Evolutionary conservation across 192 early-diverging fungal species (phyloP), one percentile per base, ranked within the genome.

Genomic region (Coemansia sp.): DNA sequence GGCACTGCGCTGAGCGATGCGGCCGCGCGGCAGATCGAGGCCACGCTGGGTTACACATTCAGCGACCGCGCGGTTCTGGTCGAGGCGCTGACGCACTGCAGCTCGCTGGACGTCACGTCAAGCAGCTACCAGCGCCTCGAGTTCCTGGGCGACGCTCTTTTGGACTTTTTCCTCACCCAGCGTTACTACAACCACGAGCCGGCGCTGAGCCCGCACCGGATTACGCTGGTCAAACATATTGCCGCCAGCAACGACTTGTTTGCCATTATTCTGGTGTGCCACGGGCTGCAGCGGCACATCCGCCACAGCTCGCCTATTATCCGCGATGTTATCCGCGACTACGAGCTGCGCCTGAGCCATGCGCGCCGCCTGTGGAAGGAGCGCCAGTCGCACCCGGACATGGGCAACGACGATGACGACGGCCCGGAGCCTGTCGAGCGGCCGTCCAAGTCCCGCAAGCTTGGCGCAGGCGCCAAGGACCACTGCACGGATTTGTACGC

Each of bases 51-150:
- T 3, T 89, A 93, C 56, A 67, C 47, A 23, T 94, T 94, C 78
- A 79, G 84, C 34, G 77, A 89, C 36, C 82, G 76, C 3, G 34
- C 66, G 2, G 53, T 93, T 22, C 64, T 90, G 32, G 63, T 75
- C 4, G 90, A 97, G 53, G 94, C 92, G 0, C 64, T 97, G 45
- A 94, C 94, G 0, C 94, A 97, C 55, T 85, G 90, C 20, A 90
- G 86, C 65, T 55, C 73, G 3, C 75, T 79, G 12, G 72, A 83
- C 29, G 68, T 79, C 1, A 36, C 45, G 5, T 73, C 81, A 2
- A 78, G 82, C 30, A 89, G 87, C 64, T 97, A 94, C 62, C 88
- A 97, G 69, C 83, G 94, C 8, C 79, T 97, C 8, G 94, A 97
- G 73, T 95, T 87, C 55, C 57, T 95, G 34, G 94, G 93, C 34